These are phyloP conservation scores for Neurospora sp. DNA, from an alignment of 495 filamentous ascomycete genomes.

Conservation along the genomic window DNA sequence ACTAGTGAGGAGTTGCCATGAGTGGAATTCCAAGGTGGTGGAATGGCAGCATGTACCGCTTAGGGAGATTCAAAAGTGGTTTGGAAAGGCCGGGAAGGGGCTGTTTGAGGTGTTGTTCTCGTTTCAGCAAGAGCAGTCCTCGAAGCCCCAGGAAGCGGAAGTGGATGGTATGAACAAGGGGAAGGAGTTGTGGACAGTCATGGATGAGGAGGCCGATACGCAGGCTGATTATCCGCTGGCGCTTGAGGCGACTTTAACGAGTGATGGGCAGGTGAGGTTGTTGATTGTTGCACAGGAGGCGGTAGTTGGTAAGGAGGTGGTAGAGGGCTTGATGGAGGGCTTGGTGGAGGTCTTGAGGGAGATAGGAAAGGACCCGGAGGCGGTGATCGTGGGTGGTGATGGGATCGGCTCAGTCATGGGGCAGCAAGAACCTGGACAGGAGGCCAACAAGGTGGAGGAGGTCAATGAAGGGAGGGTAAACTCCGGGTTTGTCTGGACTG, in stretches of 20 bases:
- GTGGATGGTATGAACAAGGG: not conserved
- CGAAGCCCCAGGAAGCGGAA: constrained; percentile 4
- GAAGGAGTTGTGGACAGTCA: constrained; percentile 41
- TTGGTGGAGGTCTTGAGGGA: constrained; percentile 23
- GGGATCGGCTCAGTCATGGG: not conserved
- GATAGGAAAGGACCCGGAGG: constrained; percentile 4
- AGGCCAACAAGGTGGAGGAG: not conserved
- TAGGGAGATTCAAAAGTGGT: constrained; percentile 65
- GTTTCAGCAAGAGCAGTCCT: constrained; percentile 49
- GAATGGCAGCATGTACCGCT: constrained; percentile 64
- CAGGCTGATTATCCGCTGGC: constrained; percentile 62
- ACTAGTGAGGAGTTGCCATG: constrained; percentile 45
- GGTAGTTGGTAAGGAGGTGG: constrained; percentile 19
- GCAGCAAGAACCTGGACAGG: not conserved
- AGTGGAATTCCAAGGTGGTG: constrained; percentile 49
- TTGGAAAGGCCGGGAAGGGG: constrained; percentile 36
- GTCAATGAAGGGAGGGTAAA: not conserved
- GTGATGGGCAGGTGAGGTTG: constrained; percentile 34
- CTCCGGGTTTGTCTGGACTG: constrained; percentile 42
- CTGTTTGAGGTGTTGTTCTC: constrained; percentile 83
- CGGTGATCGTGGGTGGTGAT: not conserved
- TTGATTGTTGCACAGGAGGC: constrained; percentile 43
- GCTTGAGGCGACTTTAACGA: constrained; percentile 53
- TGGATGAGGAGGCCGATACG: constrained; percentile 31
- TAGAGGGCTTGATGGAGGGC: constrained; percentile 29